Base-by-base conservation (phyloP, 495 filamentous ascomycete genomes). In the Cenococcum geophilum region DNA sequence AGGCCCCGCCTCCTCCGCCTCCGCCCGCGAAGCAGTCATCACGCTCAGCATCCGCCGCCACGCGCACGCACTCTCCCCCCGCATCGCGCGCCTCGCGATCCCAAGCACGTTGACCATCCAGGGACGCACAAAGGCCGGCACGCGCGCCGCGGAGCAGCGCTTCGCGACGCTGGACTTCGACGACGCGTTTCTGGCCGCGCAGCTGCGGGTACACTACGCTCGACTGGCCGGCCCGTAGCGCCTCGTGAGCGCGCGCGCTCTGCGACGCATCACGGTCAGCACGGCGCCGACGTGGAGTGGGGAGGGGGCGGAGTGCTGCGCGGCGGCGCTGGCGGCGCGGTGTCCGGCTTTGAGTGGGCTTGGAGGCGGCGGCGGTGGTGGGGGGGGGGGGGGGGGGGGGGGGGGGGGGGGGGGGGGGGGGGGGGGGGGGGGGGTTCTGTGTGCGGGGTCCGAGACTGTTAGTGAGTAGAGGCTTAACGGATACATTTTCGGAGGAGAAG, bases 81-180 rank as follows among this genome's bases (percentile, higher is more conserved):
- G 34, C 6, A 9, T 63, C 4, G 61, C 43, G 12, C 37, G 22
- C 45, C 18, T 63, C 20, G 32, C 55, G 12, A 42, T 64, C 21
- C 62, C 62, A 11, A 51, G 36, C 10, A 60, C 42, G 34, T 35
- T 64, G 23, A 60, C 62, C 49, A 55, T 35, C 3, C 57, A 47
- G 11, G 52, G 61, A 5, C 49, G 21, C 1, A 32, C 21, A n/a
- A n/a, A n/a, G n/a, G n/a, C n/a, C n/a, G n/a, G n/a, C n/a, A n/a
- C n/a, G n/a, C n/a, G n/a, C 47, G 52, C 45, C 11, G 21, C 34
- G 25, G 52, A 57, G 25, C 37, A 20, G 8, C 40, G 32, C 10
- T 22, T 23, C 18, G 55, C 20, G 20, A 65, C 53, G 12, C 10
- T 61, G 4, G 63, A 59, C 36, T 66, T 66, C 32, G 63, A 62